Conservation (phyloP, 2,329 filamentous ascomycete genomes). For the Verticillium nubilum region DNA sequence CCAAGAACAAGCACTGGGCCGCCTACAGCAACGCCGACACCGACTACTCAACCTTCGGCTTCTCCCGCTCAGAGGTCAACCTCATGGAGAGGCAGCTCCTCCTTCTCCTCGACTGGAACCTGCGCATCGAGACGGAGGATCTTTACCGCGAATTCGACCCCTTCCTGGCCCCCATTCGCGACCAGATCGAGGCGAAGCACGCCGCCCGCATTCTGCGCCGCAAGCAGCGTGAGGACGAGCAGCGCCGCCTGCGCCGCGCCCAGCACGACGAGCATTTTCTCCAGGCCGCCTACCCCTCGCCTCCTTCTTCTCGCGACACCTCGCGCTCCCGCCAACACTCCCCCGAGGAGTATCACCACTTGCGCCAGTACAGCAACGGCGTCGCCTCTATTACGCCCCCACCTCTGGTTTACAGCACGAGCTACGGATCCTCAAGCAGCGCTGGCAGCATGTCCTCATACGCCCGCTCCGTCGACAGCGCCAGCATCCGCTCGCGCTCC, state of each 20-base stretch:
- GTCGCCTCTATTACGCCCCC: constrained; percentile 33
- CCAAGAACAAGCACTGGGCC: constrained; percentile 99
- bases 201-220: constrained; percentile 45
- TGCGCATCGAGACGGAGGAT: constrained; percentile 78
- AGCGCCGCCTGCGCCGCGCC: constrained; percentile 15
- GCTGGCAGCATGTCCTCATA: constrained; percentile 34
- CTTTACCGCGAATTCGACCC: constrained; percentile 81
- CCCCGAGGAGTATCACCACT: constrained; percentile 24
- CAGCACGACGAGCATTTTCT: constrained; percentile 27
- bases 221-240: constrained; percentile 34
- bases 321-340: constrained; percentile 34
- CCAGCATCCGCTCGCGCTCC: constrained; percentile 42
- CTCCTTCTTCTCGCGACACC: constrained; percentile 38
- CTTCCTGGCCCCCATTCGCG: constrained; percentile 81
- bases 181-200: constrained; percentile 46
- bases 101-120: constrained; percentile 90
- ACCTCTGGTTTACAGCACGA: constrained; percentile 37
- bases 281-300: constrained; percentile 34
- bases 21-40: constrained; percentile 76
- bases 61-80: constrained; percentile 94
- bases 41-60: constrained; percentile 66
- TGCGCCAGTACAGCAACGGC: constrained; percentile 30
- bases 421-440: constrained; percentile 28
- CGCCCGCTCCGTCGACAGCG: constrained; percentile 39
- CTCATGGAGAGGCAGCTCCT: constrained; percentile 99